Conservation (phyloP, 352 stramenopile genomes). For the Saprolegnia parasitica region DNA sequence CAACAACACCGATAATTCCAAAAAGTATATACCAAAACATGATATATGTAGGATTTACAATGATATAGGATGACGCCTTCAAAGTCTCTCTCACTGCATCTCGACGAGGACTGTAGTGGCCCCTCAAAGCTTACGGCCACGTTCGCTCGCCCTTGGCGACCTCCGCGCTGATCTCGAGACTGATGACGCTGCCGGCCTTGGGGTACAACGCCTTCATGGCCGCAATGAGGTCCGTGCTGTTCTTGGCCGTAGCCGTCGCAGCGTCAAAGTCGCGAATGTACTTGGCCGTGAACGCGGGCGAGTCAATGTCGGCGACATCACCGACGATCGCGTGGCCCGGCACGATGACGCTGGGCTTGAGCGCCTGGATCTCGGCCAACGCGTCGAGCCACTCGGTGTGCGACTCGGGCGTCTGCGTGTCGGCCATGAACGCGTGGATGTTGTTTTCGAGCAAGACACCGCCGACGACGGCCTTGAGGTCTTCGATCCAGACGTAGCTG, state of each 20-base stretch:
- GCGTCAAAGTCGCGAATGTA: background rate
- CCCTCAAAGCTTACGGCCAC: no score
- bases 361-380: background rate
- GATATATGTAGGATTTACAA: no score
- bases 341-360: background rate
- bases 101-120: no score
- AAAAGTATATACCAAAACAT: no score
- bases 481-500: background rate
- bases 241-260: background rate
- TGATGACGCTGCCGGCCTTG: background rate
- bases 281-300: background rate
- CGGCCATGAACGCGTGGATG: background rate
- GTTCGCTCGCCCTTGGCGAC: background rate
- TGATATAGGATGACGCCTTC: no score
- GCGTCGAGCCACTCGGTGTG: background rate
- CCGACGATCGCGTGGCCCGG: background rate
- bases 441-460: background rate
- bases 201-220: background rate
- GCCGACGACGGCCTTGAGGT: background rate
- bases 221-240: background rate
- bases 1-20: no score
- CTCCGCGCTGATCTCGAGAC: background rate
- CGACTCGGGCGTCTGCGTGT: background rate
- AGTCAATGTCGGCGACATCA: background rate
- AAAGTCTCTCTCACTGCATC: no score